Percentiles rank a stretch among this genome's conserved stretches.
phyloP scores from a whole-genome alignment of 192 early-diverging fungal genomes.

The Helicostylum pulchrum region DNA sequence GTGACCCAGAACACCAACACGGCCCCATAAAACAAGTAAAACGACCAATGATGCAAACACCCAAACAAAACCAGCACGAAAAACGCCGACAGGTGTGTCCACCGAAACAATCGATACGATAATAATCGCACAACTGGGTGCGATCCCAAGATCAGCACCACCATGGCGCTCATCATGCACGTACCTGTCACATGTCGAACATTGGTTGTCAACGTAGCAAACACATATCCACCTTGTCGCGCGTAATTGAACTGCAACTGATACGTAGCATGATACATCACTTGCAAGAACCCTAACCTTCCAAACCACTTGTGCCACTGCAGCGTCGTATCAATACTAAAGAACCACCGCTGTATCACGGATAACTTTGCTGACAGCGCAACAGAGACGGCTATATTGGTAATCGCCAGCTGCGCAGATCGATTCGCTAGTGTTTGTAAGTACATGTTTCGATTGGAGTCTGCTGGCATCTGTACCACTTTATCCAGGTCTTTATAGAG shows the following conservation, averaged over 20 bases:
- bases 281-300: background rate
- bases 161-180: background rate
- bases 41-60: slow-evolving; percentile 13
- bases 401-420: slow-evolving; percentile 15
- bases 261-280: slow-evolving; percentile 16
- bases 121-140: slow-evolving; percentile 20
- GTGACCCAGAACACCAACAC: slow-evolving; percentile 14
- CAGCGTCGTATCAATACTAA: background rate
- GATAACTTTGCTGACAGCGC: slow-evolving; percentile 19
- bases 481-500: too few relatives aligned
- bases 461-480: too few relatives aligned
- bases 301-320: slow-evolving; percentile 25
- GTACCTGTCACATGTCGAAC: background rate
- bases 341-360: background rate
- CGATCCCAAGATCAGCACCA: slow-evolving; percentile 5
- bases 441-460: background rate
- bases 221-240: background rate
- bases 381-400: slow-evolving; percentile 13
- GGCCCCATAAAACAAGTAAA: slow-evolving; percentile 13
- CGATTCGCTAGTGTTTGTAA: slow-evolving; percentile 8
- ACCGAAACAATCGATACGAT: slow-evolving; percentile 18
- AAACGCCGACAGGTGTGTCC: slow-evolving; percentile 15
- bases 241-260: background rate
- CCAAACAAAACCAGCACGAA: background rate
- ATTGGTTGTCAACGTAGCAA: slow-evolving; percentile 14